Evolutionary conservation across 345 rosid genomes (phyloP).

Genomic region (Rhizophora apiculata): DNA sequence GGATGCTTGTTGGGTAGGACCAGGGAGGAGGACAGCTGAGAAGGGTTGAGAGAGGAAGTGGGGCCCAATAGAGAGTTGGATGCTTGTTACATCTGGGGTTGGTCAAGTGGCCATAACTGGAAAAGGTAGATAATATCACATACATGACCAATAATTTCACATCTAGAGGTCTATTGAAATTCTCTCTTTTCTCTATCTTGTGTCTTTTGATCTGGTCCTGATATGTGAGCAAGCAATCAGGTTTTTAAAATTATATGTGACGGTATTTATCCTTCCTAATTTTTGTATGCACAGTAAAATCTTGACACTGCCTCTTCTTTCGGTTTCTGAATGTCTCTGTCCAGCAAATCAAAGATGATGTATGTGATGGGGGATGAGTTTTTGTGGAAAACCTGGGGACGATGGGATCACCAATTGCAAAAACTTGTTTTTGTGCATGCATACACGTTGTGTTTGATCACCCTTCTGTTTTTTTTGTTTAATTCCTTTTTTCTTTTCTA

Average conservation of each 20-base stretch:
- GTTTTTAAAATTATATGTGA: constrained; percentile 9
- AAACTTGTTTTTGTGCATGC: background rate
- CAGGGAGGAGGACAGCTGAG: constrained; percentile 10
- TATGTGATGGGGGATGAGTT: constrained; percentile 4
- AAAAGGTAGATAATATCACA: constrained; percentile 47
- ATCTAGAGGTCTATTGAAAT: constrained; percentile 26
- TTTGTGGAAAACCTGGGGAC: background rate
- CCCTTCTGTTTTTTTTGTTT: too few relatives aligned
- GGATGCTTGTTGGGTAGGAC: constrained; percentile 17
- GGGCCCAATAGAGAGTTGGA: constrained; percentile 29
- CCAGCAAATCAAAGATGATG: constrained; percentile 18
- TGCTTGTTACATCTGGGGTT: constrained; percentile 41
- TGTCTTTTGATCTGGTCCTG: constrained; percentile 42
- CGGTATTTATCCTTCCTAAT: constrained; percentile 7
- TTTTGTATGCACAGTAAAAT: constrained; percentile 16
- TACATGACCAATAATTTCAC: constrained; percentile 29
- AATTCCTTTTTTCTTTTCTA: too few relatives aligned
- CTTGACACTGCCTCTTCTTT: constrained; percentile 11
- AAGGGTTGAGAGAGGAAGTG: constrained; percentile 21
- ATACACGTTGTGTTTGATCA: too few relatives aligned
- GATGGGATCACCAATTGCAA: constrained; percentile 14
- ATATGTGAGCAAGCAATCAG: constrained; percentile 34
- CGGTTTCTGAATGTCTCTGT: constrained; percentile 38
- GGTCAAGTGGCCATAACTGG: constrained; percentile 51
- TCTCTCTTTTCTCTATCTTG: background rate